Base-by-base conservation (phyloP, 768 basidiomycete species). In the Lactarius psammicola region DNA sequence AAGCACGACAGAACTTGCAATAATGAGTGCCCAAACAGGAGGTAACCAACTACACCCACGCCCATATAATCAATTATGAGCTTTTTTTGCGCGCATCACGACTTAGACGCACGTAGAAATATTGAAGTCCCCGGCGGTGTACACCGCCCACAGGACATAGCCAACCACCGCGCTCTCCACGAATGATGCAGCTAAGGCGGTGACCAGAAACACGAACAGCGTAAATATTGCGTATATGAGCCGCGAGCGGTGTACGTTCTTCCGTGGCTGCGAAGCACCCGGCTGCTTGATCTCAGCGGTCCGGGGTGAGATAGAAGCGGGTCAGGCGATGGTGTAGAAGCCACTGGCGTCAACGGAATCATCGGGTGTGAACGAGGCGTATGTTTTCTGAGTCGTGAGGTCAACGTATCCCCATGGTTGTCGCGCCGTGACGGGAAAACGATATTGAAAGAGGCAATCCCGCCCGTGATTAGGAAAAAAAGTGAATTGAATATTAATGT, bases 21-120 rank as follows among this genome's bases (percentile, higher is more conserved):
- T 63, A n/a, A 70, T 64, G 44, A 70, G 68, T 49, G 69, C 69
- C 69, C 69, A 70, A 8, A 70, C 46, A 18, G 61, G 59, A 23
- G 69, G 69, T 26, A 70, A 26, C 62, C 64, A 69, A n/a, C 69
- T 70, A 33, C 33, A 10, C 4, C 28, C 42, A 23, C 4, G 30
- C 10, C n/a, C 20, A 33, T 2, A 17, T 13, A 56, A 31, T 58
- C 36, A 57, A 28, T 26, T 38, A 36, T 23, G 56, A 63, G 34
- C 55, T 18, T 20, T 62, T 58, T 23, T 38, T 6, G 49, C 56
- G 31, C 31, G 28, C 53, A 36, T 51, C 58, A 30, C 3, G 11
- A 33, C 23, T 59, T 34, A 60, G 59, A 65, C 69, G 46, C 59
- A 70, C 69, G 69, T 70, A 8, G 69, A 70, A 5, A 70, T 31